phyloP scores from a whole-genome alignment of 805 yeast species.

The Candida maris region DNA sequence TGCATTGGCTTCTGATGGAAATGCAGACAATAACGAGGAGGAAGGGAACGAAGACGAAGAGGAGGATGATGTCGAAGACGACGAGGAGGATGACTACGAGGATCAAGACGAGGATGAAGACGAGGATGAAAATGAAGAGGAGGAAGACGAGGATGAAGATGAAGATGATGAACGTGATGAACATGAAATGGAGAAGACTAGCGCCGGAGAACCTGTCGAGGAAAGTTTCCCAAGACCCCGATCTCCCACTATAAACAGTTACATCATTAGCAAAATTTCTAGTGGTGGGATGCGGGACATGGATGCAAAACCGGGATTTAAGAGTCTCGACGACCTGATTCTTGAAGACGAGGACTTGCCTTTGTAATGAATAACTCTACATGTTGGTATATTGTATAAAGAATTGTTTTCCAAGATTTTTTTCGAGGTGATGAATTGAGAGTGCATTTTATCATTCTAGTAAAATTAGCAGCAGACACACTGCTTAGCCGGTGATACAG shows the following conservation, averaged over 20 bases:
- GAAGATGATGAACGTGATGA: conserved; percentile 14
- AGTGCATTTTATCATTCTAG: no score
- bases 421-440: no score
- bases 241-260: conserved; percentile 17
- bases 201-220: conserved; percentile 9
- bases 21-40: conserved; percentile 43
- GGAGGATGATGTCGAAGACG: conserved; percentile 47
- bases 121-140: conserved; percentile 37
- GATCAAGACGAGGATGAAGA: conserved; percentile 39
- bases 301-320: conserved; percentile 1
- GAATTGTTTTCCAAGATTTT: no score
- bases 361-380: no score
- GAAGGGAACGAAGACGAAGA: conserved; percentile 41
- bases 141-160: conserved; percentile 12
- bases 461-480: no score
- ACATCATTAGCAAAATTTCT: conserved; percentile 9
- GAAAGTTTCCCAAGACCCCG: conserved; percentile 6
- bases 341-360: conserved; percentile 6
- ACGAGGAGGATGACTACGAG: conserved; percentile 39
- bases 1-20: conserved; percentile 34
- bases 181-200: no score
- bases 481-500: no score
- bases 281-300: background rate
- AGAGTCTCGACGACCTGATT: conserved; percentile 15
- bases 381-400: no score